Conservation (phyloP, 257 asterid species). For the Fraxinus americana region DNA sequence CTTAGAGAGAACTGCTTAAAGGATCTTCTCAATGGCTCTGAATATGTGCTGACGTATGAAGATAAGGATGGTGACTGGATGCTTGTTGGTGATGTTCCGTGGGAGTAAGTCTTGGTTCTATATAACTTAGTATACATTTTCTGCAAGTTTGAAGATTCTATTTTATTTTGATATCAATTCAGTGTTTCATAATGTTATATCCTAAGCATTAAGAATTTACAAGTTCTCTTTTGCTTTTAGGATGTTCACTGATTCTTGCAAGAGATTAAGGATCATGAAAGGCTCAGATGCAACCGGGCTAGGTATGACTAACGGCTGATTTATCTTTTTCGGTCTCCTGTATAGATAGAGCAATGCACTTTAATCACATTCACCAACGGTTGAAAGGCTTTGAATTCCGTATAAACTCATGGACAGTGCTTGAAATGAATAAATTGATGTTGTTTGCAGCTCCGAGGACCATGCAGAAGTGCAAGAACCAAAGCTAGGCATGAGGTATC, state of each 20-base stretch:
- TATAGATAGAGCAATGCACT: background rate
- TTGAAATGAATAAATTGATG: background rate
- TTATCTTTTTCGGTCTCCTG: background rate
- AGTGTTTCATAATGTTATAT: background rate
- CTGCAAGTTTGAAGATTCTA: background rate
- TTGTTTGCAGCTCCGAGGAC: conserved; percentile 73
- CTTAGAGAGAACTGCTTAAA: conserved; percentile 58
- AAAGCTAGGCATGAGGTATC: conserved; percentile 32
- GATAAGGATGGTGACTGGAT: conserved; percentile 86
- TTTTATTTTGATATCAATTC: background rate
- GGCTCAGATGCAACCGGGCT: conserved; percentile 85
- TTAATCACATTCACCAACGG: background rate
- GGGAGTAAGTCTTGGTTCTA: conserved; percentile 60
- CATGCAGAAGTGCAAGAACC: conserved; percentile 68
- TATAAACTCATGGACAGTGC: background rate
- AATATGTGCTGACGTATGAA: conserved; percentile 73
- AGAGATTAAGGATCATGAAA: conserved; percentile 84
- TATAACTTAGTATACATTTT: background rate
- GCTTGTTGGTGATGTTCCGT: conserved; percentile 93
- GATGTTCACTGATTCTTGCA: conserved; percentile 85
- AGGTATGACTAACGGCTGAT: conserved; percentile 43
- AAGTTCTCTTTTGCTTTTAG: conserved; percentile 38
- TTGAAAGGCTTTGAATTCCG: background rate
- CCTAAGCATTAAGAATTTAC: background rate
- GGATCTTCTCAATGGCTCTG: conserved; percentile 72